phyloP scores from a whole-genome alignment of 23 red algal species.

The Agarophyton chilense region DNA sequence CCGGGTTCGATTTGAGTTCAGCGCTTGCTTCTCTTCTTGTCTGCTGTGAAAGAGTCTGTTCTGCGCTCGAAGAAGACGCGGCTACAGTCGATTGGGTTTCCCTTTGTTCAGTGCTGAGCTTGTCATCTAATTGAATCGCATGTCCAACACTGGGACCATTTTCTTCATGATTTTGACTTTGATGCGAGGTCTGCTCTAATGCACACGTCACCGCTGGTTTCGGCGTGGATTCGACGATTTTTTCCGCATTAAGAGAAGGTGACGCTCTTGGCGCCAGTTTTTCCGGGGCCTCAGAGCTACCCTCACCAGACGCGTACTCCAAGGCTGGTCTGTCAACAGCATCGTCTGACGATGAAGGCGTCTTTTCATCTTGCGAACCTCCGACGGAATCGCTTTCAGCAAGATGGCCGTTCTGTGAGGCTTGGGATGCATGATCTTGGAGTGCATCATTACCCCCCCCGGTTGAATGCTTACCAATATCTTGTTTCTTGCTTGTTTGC shows the following conservation, averaged over 20 bases:
- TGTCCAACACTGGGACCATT: not conserved
- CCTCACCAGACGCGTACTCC: too few relatives aligned
- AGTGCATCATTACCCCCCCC: not conserved
- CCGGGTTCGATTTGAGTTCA: not conserved
- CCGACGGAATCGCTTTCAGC: not conserved
- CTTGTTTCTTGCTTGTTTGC: not conserved
- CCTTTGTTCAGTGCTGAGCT: not conserved
- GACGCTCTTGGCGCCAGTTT: not conserved
- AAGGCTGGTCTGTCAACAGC: too few relatives aligned
- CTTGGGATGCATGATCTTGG: not conserved
- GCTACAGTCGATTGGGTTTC: not conserved
- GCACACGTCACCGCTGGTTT: not conserved
- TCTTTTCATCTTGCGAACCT: not conserved
- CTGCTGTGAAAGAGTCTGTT: not conserved
- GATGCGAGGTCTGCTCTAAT: not conserved
- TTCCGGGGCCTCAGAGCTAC: not conserved
- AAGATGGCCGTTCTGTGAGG: slow-evolving; percentile 14
- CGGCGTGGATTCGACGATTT: not conserved
- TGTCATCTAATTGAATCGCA: not conserved
- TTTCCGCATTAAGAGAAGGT: not conserved
- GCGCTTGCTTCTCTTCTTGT: not conserved
- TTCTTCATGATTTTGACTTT: not conserved
- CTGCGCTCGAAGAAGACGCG: too few relatives aligned
- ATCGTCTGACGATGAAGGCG: not conserved
- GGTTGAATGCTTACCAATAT: too few relatives aligned